phyloP scores from a whole-genome alignment of 441 rosid genomes.

The Mallotus japonicus region DNA sequence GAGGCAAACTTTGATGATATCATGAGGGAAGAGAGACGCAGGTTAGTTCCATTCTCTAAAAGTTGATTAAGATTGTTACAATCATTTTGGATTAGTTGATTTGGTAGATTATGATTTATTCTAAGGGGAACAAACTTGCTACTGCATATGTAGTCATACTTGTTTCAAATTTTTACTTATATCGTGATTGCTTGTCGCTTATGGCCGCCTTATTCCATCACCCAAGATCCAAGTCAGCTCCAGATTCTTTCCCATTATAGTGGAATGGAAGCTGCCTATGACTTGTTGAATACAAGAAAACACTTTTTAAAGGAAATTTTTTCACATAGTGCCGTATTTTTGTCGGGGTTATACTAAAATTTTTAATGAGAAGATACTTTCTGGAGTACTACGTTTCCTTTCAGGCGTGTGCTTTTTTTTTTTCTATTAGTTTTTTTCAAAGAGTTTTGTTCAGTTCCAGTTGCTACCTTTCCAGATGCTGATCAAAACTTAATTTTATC shows the following conservation, averaged over 20 bases:
- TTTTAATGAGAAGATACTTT: no score
- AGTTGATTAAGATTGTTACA: neutral
- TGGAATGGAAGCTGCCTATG: no score
- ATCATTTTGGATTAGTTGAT: neutral
- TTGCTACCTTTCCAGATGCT: no score
- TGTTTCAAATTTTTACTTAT: neutral
- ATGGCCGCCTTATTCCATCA: neutral
- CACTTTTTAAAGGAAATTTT: no score
- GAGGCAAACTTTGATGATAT: constrained; percentile 83
- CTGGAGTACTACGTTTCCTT: no score
- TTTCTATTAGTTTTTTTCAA: no score
- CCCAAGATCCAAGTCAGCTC: neutral
- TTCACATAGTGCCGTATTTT: no score
- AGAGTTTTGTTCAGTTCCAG: no score
- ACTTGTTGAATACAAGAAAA: no score
- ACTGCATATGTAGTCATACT: neutral
- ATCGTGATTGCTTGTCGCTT: neutral
- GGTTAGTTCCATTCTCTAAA: constrained; percentile 40
- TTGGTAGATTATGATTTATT: neutral
- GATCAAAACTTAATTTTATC: no score
- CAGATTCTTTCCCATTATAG: neutral
- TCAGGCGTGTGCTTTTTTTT: no score
- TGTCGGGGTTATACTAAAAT: no score
- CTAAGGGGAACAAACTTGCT: neutral
- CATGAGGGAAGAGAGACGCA: constrained; percentile 61